These are phyloP conservation scores for Aureobasidium uvarum DNA, from an alignment of 2,329 filamentous ascomycete species.

Conservation along the genomic window DNA sequence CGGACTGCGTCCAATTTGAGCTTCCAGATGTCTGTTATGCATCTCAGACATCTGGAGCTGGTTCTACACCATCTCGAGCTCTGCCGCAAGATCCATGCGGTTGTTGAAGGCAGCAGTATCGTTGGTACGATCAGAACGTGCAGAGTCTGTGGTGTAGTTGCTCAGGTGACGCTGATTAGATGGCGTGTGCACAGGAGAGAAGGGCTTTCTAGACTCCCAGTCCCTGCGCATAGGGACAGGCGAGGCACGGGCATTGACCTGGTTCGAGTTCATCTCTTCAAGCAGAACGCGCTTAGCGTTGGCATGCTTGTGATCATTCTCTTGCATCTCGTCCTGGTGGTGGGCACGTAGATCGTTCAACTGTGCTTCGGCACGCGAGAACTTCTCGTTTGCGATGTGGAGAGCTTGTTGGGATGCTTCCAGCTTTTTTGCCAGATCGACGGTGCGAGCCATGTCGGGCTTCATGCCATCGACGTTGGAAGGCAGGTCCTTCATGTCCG, in stretches of 20 bases:
- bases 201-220: conserved; percentile 62
- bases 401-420: conserved; percentile 87
- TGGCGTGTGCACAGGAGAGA: conserved; percentile 72
- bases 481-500: conserved; percentile 59
- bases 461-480: conserved; percentile 64
- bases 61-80: conserved; percentile 89
- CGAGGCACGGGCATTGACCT: conserved; percentile 69
- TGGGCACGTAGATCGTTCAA: conserved; percentile 72
- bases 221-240: conserved; percentile 67
- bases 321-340: conserved; percentile 67
- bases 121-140: conserved; percentile 77
- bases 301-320: conserved; percentile 60
- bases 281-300: conserved; percentile 70
- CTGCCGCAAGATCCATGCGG: conserved; percentile 84
- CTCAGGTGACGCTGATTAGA: conserved; percentile 65
- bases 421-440: conserved; percentile 81
- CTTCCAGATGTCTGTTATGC: conserved; percentile 90
- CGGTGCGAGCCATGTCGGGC: conserved; percentile 63
- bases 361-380: conserved; percentile 78
- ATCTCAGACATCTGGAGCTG: conserved; percentile 92
- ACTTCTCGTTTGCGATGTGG: conserved; percentile 76
- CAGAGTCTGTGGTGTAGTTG: conserved; percentile 70
- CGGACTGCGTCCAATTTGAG: conserved; percentile 73
- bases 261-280: conserved; percentile 84
- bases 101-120: conserved; percentile 83